Percentiles rank a stretch among this genome's conserved stretches.
Conservation (phyloP, 2,329 filamentous ascomycete genomes). For the Colletotrichum sp. region DNA sequence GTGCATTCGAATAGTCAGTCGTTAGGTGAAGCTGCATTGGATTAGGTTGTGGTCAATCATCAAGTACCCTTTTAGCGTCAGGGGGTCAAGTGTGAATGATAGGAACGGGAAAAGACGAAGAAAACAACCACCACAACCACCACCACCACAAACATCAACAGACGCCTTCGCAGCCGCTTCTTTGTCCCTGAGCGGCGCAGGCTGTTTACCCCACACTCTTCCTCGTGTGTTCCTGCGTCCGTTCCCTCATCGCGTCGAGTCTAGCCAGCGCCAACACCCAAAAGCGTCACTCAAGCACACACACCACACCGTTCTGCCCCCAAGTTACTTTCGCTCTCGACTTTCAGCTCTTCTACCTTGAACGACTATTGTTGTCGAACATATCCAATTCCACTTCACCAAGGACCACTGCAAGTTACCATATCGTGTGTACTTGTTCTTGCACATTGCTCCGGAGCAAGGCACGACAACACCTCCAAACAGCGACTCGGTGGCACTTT, state of each 20-base stretch:
- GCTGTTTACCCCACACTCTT: conserved; percentile 12
- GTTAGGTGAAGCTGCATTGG: background rate
- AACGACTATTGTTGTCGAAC: background rate
- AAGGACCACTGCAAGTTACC: background rate
- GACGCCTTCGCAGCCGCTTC: background rate
- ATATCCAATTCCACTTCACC: background rate
- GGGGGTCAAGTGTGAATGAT: background rate
- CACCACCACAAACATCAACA: background rate
- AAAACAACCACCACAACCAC: background rate
- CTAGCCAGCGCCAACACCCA: background rate
- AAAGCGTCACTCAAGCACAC: background rate
- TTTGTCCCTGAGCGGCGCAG: background rate
- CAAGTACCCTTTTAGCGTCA: background rate
- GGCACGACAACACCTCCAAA: background rate
- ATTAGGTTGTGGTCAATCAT: background rate
- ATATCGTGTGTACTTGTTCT: background rate
- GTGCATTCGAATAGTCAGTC: background rate
- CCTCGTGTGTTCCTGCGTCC: conserved; percentile 6
- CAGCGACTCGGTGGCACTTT: background rate
- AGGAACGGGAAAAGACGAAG: background rate
- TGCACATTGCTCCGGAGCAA: background rate
- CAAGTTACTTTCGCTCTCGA: background rate
- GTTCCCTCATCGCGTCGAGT: background rate
- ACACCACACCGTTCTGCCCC: background rate
- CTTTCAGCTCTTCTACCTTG: background rate